Base-by-base conservation (phyloP, 1,284 basidiomycete genomes). In the Kwoniella shivajii region DNA sequence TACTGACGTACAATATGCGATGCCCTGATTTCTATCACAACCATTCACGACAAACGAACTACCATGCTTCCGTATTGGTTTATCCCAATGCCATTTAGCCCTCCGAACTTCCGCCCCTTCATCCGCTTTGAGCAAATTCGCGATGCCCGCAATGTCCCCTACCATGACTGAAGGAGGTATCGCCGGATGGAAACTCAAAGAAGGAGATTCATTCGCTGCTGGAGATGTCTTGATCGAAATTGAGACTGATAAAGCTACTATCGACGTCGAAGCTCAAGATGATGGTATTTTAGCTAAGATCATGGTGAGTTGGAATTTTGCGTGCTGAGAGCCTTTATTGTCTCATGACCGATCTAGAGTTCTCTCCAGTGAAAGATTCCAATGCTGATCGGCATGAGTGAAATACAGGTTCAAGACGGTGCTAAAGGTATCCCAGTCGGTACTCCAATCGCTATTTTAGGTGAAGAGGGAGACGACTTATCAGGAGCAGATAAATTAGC, bases 161-260 rank as follows among this genome's bases (percentile, higher is more conserved):
- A 99, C 95, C 61, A 99, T 99, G 95, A 94, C 92, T 11, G 95
- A 98, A 82, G 96, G 96, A 67, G 96, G 95, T 66, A 96, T 99
- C 76, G 90, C 95, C 48, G 83, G 84, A 42, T 99, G 96, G 96
- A 98, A 97, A 84, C 90, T 92, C 82, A 88, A 90, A 79, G 92
- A 96, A 79, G 96, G 96, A 58, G 93, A 98, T 69, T 61, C 86
- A 6, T 99, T 93, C 78, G 69, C 87, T 9, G 85, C 88, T 6
- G 94, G 95, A 41, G 95, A 99, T 69, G 94, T 99, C 60, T 65
- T 84, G 38, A 76, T 84, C 50, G 83, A 84, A 74, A 82, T 99
- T 73, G 94, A 98, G 87, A 98, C 95, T 49, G 94, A 98, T 86
- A 98, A 98, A 84, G 95, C 95, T 16, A 95, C 92, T 39, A 99